Percentiles rank a stretch among this genome's conserved stretches.
Conservation (phyloP, 495 filamentous ascomycete genomes). For the Hapsidospora chrysogenum region DNA sequence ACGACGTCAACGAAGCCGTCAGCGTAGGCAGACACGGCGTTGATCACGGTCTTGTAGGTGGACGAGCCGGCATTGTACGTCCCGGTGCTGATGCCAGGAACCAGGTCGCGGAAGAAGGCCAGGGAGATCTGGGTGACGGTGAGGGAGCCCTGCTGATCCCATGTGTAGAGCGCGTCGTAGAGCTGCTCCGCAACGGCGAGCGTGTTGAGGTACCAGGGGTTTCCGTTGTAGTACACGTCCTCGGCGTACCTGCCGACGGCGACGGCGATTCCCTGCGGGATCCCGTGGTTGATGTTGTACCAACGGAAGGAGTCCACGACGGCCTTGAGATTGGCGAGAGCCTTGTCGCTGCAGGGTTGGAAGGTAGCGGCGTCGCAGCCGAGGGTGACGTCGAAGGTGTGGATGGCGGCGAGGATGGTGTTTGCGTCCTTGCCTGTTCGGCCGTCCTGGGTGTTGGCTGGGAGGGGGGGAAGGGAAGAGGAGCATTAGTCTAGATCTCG, state of each 20-base stretch:
- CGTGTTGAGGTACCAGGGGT: conserved; percentile 51
- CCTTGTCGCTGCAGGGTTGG: conserved; percentile 46
- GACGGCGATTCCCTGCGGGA: conserved; percentile 30
- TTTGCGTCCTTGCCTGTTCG: conserved; percentile 47
- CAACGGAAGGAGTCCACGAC: conserved; percentile 47
- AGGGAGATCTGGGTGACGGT: conserved; percentile 35
- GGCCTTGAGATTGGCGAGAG: conserved; percentile 47
- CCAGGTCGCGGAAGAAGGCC: conserved; percentile 39
- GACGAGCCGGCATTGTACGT: conserved; percentile 28
- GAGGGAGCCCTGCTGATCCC: conserved; percentile 34
- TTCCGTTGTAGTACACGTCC: conserved; percentile 48
- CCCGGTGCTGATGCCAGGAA: conserved; percentile 27
- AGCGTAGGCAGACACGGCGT: conserved; percentile 41
- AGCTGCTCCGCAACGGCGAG: conserved; percentile 48
- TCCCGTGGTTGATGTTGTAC: conserved; percentile 40
- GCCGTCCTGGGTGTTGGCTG: conserved; percentile 20
- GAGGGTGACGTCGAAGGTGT: conserved; percentile 43
- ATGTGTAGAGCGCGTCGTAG: conserved; percentile 46
- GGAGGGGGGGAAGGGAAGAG: neutral
- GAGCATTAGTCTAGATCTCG: conserved; percentile 1
- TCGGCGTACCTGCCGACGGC: conserved; percentile 55
- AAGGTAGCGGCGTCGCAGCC: conserved; percentile 40
- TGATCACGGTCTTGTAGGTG: conserved; percentile 32
- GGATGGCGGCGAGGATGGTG: conserved; percentile 43
- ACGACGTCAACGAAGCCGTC: conserved; percentile 45